Conservation (phyloP, 202 grass and related monocot genomes). For the Zoysia matrella region DNA sequence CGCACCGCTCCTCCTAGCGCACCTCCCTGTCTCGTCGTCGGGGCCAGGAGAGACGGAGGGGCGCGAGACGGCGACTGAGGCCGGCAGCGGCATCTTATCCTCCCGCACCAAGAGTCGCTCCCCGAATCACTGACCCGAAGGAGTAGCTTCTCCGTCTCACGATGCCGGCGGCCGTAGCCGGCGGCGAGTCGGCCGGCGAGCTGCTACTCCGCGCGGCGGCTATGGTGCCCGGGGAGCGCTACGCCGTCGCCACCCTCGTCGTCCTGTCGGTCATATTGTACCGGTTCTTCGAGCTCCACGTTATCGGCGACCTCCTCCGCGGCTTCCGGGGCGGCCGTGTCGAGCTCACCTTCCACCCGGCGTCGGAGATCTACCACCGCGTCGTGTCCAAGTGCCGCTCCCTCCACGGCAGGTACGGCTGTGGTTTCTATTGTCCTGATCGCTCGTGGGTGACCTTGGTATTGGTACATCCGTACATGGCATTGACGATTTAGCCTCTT, state of each 20-base stretch:
- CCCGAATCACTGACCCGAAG: background rate
- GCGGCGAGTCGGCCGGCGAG: constrained; percentile 46
- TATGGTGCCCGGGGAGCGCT: constrained; percentile 50
- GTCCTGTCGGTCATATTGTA: constrained; percentile 48
- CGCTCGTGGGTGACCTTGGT: background rate
- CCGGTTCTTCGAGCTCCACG: constrained; percentile 82
- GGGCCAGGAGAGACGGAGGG: background rate
- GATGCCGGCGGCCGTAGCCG: background rate
- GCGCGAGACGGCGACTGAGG: background rate
- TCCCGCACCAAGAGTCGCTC: background rate
- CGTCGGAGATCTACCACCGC: constrained; percentile 82
- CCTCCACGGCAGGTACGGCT: constrained; percentile 76
- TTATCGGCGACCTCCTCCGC: constrained; percentile 61
- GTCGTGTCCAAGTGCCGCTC: constrained; percentile 77
- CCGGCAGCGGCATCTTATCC: background rate
- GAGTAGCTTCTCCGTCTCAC: background rate
- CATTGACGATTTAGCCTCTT: background rate
- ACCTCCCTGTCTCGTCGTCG: constrained; percentile 7
- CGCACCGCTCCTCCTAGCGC: background rate
- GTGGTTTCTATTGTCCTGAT: background rate
- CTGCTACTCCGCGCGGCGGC: constrained; percentile 62
- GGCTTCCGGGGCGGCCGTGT: constrained; percentile 71
- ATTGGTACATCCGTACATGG: background rate
- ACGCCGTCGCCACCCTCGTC: constrained; percentile 48
- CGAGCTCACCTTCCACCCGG: constrained; percentile 77